phyloP scores from a whole-genome alignment of 1,284 basidiomycete genomes.

The Blastosporella zonata region DNA sequence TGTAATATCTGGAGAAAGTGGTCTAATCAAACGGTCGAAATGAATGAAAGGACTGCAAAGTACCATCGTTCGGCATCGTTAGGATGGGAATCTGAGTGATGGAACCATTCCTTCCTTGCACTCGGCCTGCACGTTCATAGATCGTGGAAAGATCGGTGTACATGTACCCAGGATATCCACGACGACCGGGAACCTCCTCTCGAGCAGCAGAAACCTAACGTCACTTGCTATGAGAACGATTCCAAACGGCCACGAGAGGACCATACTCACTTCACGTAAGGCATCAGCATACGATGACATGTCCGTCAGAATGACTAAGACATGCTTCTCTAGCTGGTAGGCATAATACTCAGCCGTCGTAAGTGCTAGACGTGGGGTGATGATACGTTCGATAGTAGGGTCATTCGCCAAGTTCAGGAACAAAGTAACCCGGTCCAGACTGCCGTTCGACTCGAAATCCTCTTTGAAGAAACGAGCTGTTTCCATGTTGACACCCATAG shows the following conservation, averaged over 20 bases:
- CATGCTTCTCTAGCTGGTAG: conserved; percentile 99
- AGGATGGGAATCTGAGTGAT: conserved; percentile 99
- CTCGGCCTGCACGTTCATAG: conserved; percentile 99
- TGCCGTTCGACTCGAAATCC: conserved; percentile 99
- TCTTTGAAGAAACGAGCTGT: conserved; percentile 99
- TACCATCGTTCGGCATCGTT: conserved; percentile 99
- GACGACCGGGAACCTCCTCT: conserved; percentile 98
- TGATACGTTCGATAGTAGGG: conserved; percentile 99
- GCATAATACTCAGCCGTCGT: conserved; percentile 99
- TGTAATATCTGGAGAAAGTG: conserved; percentile 79
- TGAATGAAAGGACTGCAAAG: conserved; percentile 27
- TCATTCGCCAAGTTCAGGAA: conserved; percentile 99
- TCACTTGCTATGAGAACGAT: conserved; percentile 5
- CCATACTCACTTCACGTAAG: conserved; percentile 75
- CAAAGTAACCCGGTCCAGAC: conserved; percentile 95
- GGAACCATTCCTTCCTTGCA: conserved; percentile 96
- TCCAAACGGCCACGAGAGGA: no score
- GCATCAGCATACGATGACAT: conserved; percentile 99
- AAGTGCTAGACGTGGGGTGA: conserved; percentile 96
- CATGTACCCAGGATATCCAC: conserved; percentile 99
- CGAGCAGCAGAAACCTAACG: conserved; percentile 91
- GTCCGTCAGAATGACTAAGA: conserved; percentile 97
- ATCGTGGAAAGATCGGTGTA: conserved; percentile 99
- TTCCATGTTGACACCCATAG: conserved; percentile 99
- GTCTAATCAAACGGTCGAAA: conserved; percentile 20